Evolutionary conservation across 2,329 filamentous ascomycete species (phyloP).

Genomic region (Lasiodiplodia sp.): DNA sequence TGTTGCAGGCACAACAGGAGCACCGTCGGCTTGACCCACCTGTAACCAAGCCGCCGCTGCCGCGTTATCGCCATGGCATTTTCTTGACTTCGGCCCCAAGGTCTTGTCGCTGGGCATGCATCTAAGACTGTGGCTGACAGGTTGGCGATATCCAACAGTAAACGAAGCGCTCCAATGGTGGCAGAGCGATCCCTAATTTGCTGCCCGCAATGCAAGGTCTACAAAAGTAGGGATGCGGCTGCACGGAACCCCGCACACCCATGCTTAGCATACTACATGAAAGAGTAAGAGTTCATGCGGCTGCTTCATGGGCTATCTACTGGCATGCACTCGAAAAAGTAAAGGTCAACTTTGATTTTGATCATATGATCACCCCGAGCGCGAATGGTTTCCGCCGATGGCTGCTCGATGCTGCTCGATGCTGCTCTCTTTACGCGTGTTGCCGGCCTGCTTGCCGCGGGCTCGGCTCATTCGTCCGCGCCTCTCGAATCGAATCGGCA

Average conservation of each 20-base stretch:
- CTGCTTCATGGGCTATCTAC: slow-evolving; percentile 1
- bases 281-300: slow-evolving; percentile 21
- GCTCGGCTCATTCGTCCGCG: not conserved
- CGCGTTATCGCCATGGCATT: slow-evolving; percentile 5
- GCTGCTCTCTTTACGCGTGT: not conserved
- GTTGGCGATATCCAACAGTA: not conserved
- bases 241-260: slow-evolving; percentile 3
- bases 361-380: not conserved
- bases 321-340: not conserved
- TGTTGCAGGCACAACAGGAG: slow-evolving; percentile 17
- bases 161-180: not conserved
- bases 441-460: not conserved
- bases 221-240: slow-evolving; percentile 6
- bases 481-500: slow-evolving; percentile 8
- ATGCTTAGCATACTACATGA: slow-evolving; percentile 2
- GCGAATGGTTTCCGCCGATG: not conserved
- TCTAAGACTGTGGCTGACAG: not conserved
- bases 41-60: slow-evolving; percentile 13
- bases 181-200: not conserved
- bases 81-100: not conserved
- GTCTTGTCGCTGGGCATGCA: not conserved
- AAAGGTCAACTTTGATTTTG: not conserved
- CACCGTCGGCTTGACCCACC: slow-evolving; percentile 7
- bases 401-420: not conserved
- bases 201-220: not conserved